phyloP scores from a whole-genome alignment of 129 eudicot genomes.

The Helianthus annuus region DNA sequence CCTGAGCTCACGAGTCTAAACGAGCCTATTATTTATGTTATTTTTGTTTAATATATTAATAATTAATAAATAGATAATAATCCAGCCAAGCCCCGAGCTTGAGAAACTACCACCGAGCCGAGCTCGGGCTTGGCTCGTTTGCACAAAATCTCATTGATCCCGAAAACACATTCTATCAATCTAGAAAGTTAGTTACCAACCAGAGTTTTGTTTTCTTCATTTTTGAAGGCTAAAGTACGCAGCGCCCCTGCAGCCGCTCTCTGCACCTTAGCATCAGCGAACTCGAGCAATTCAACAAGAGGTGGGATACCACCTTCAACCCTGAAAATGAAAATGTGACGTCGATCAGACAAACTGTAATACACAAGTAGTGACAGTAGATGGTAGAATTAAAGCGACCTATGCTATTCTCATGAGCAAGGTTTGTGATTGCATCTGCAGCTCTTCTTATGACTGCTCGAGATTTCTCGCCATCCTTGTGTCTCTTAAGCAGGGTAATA shows the following conservation, averaged over 20 bases:
- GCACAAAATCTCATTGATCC: neutral
- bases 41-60: no score
- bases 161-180: neutral
- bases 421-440: constrained; percentile 91
- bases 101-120: no score
- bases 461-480: constrained; percentile 40
- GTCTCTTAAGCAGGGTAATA: constrained; percentile 65
- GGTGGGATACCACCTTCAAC: constrained; percentile 93
- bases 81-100: no score
- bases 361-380: neutral
- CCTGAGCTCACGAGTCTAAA: no score
- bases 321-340: constrained; percentile 38
- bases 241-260: constrained; percentile 93
- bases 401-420: constrained; percentile 82
- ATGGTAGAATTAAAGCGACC: constrained; percentile 45
- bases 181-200: constrained; percentile 33
- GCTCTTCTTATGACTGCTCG: constrained; percentile 75
- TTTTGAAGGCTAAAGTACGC: constrained; percentile 85
- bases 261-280: constrained; percentile 74
- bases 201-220: constrained; percentile 87
- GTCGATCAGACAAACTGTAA: constrained; percentile 10
- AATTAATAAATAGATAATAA: no score
- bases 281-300: constrained; percentile 87
- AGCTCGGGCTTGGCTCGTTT: no score
- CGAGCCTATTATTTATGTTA: no score